Evolutionary conservation across 1,139 yeast species (phyloP).

Genomic region (Yamadazyma kanchanaburiensis): DNA sequence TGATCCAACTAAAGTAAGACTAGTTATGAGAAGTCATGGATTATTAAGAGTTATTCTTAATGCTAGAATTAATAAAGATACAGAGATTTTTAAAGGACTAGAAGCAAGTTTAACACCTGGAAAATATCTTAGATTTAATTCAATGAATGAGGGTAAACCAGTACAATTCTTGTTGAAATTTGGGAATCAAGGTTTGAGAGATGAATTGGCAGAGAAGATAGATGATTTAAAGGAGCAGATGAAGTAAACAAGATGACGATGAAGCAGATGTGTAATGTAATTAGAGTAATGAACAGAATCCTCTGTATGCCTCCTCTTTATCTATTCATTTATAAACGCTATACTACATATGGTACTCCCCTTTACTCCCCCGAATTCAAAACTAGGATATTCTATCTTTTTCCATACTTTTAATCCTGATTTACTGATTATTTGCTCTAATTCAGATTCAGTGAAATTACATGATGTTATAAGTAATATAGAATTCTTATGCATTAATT

Average conservation of each 20-base stretch:
- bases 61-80: slow-evolving; percentile 54
- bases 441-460: slow-evolving; percentile 82
- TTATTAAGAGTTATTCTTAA: slow-evolving; percentile 80
- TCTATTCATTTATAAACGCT: slow-evolving; percentile 53
- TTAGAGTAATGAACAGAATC: too few species aligned
- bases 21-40: slow-evolving; percentile 92
- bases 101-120: slow-evolving; percentile 78
- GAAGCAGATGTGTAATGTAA: too few species aligned
- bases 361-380: slow-evolving; percentile 82
- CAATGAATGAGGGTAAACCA: slow-evolving; percentile 52
- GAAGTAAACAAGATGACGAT: too few species aligned
- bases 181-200: slow-evolving; percentile 58
- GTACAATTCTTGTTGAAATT: slow-evolving; percentile 81
- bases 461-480: slow-evolving; percentile 86
- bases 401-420: slow-evolving; percentile 51
- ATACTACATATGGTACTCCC: slow-evolving; percentile 88
- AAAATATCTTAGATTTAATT: slow-evolving; percentile 70
- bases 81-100: slow-evolving; percentile 73
- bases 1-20: slow-evolving; percentile 38
- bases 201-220: slow-evolving; percentile 53
- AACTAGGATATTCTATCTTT: slow-evolving; percentile 69
- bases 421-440: slow-evolving; percentile 48
- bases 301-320: slow-evolving; percentile 1
- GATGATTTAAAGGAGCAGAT: slow-evolving; percentile 28
- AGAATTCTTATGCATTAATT: slow-evolving; percentile 54